Conservation (phyloP, 257 asterid species). For the Nicotiana obtusifolia region DNA sequence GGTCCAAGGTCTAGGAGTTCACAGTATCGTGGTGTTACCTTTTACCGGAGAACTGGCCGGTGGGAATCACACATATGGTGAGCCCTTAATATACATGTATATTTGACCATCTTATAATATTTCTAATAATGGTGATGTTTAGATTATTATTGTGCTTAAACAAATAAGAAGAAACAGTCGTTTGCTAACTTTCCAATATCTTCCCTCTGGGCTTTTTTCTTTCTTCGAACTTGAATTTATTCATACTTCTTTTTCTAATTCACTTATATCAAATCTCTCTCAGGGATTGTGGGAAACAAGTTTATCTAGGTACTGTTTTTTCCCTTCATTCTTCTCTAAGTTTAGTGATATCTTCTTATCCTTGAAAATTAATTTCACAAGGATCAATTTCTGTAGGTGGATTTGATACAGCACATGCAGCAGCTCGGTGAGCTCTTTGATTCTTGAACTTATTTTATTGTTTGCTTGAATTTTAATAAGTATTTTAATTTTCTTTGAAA, state of each 20-base stretch:
- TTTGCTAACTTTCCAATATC: not conserved
- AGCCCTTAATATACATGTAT: not conserved
- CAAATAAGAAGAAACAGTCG: too few relatives aligned
- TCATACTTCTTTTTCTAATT: not conserved
- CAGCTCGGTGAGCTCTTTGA: conserved; percentile 65
- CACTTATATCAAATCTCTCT: not conserved
- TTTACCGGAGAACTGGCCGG: conserved; percentile 57
- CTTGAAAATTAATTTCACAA: not conserved
- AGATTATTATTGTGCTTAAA: too few relatives aligned
- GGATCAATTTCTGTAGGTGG: conserved; percentile 51
- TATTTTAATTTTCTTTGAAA: not conserved
- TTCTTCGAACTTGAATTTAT: not conserved
- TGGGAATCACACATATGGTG: conserved; percentile 64
- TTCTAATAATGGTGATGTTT: too few relatives aligned
- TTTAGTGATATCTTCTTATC: not conserved
- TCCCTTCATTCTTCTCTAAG: not conserved
- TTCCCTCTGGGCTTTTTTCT: not conserved
- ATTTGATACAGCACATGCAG: conserved; percentile 93
- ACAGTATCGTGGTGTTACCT: conserved; percentile 56
- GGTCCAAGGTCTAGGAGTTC: conserved; percentile 61
- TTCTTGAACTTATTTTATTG: not conserved
- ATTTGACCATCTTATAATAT: too few relatives aligned
- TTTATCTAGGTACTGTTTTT: conserved; percentile 56
- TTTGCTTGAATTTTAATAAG: not conserved
- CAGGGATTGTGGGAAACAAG: conserved; percentile 99